These are phyloP conservation scores for Entomophthora muscae DNA, from an alignment of 371 early-diverging fungal species.

Conservation along the genomic window DNA sequence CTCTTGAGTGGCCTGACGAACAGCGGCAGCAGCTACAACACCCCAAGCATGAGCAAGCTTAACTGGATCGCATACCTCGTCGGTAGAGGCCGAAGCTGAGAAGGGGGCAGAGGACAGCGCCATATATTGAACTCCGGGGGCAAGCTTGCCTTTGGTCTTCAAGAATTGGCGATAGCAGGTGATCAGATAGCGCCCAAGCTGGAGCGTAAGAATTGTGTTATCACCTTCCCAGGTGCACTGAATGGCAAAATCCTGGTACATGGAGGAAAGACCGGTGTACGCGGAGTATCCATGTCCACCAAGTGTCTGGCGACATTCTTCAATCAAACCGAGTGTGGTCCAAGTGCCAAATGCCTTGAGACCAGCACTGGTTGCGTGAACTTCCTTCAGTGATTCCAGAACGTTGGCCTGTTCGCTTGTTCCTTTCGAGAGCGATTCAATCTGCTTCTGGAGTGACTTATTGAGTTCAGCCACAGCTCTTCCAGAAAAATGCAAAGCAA, in stretches of 20 bases:
- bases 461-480: constrained; percentile 48
- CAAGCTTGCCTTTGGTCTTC: not conserved
- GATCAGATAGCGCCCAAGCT: constrained; percentile 46
- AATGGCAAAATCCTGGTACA: constrained; percentile 47
- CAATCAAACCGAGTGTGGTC: constrained; percentile 48
- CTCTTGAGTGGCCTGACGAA: constrained; percentile 37
- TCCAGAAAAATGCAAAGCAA: constrained; percentile 59
- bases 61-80: constrained; percentile 17
- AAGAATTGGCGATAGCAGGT: constrained; percentile 5
- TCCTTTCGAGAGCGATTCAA: constrained; percentile 9
- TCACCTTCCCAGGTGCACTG: constrained; percentile 76
- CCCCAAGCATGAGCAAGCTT: constrained; percentile 25
- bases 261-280: constrained; percentile 55
- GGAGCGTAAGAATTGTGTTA: constrained; percentile 63
- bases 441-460: constrained; percentile 32
- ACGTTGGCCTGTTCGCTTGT: constrained; percentile 30
- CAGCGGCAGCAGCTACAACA: constrained; percentile 47
- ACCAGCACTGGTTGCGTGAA: constrained; percentile 72
- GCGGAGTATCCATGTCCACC: constrained; percentile 79
- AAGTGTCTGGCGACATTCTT: constrained; percentile 60
- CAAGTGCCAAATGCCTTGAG: constrained; percentile 67
- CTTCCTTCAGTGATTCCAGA: constrained; percentile 48
- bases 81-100: constrained; percentile 45
- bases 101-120: constrained; percentile 26
- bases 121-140: constrained; percentile 10